These are phyloP conservation scores for Lunasporangiospora selenospora DNA, from an alignment of 192 early-diverging fungal species.

Conservation along the genomic window DNA sequence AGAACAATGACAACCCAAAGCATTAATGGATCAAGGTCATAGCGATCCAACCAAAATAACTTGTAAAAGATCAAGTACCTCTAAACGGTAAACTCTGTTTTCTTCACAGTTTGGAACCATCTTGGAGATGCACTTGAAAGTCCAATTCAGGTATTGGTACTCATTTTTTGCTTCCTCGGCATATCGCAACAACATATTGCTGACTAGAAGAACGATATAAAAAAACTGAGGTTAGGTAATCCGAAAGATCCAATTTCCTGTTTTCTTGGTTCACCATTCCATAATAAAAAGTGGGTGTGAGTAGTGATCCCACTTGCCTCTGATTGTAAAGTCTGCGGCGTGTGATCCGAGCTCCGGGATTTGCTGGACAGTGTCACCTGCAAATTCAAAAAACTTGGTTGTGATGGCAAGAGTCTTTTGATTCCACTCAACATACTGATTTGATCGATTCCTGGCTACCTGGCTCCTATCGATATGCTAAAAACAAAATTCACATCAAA, in stretches of 20 bases:
- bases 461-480: constrained; percentile 33
- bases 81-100: constrained; percentile 1
- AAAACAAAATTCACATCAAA: not conserved
- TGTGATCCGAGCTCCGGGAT: constrained; percentile 1
- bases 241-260: too few relatives aligned
- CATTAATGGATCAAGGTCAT: too few relatives aligned
- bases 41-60: not conserved
- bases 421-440: constrained; percentile 21
- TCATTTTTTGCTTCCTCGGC: constrained; percentile 19
- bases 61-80: constrained; percentile 2
- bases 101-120: constrained; percentile 21
- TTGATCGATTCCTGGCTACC: constrained; percentile 14
- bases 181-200: constrained; percentile 28
- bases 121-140: not conserved
- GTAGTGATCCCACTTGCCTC: constrained; percentile 8
- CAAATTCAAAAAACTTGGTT: constrained; percentile 12
- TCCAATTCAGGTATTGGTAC: not conserved
- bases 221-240: too few relatives aligned
- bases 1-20: too few relatives aligned
- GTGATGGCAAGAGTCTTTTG: constrained; percentile 18
- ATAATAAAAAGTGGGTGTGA: too few relatives aligned
- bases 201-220: constrained; percentile 8
- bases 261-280: too few relatives aligned
- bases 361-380: constrained; percentile 14
- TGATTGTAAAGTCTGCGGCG: constrained; percentile 12